Evolutionary conservation across 768 basidiomycete species (phyloP).

Genomic region (Podaxis sp.): DNA sequence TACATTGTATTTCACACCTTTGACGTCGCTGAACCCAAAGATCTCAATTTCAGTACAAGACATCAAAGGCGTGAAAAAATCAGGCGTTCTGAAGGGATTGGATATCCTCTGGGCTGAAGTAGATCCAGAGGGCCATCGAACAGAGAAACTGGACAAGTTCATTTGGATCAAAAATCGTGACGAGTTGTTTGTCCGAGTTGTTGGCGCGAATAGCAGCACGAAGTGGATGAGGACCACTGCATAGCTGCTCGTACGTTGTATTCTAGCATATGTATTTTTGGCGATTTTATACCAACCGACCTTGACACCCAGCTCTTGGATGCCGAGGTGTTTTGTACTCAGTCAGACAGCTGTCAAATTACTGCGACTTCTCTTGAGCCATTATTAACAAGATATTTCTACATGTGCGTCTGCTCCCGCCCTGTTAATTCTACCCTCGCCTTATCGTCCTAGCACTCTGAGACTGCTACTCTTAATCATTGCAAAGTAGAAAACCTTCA

Average conservation of each 20-base stretch:
- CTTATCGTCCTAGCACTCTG: background rate
- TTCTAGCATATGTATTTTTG: too few relatives aligned
- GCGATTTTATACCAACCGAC: background rate
- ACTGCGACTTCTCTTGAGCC: background rate
- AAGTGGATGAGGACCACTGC: background rate
- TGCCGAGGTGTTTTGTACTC: background rate
- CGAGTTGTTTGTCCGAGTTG: constrained; percentile 61
- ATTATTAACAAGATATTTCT: background rate
- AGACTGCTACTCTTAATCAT: background rate
- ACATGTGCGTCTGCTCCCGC: background rate
- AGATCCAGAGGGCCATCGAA: constrained; percentile 22
- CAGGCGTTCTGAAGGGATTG: constrained; percentile 49
- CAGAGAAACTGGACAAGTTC: constrained; percentile 49
- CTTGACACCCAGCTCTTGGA: background rate
- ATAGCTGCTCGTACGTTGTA: too few relatives aligned
- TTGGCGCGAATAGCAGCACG: constrained; percentile 26
- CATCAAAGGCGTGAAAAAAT: constrained; percentile 56
- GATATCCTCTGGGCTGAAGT: constrained; percentile 36
- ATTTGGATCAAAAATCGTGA: constrained; percentile 57
- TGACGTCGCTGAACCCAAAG: constrained; percentile 41
- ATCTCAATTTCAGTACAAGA: constrained; percentile 39
- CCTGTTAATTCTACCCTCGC: background rate
- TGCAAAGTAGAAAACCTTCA: background rate
- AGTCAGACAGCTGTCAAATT: constrained; percentile 3
- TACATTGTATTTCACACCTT: constrained; percentile 49